phyloP scores from a whole-genome alignment of 352 stramenopile genomes.

The Phytophthora citrophthora region DNA sequence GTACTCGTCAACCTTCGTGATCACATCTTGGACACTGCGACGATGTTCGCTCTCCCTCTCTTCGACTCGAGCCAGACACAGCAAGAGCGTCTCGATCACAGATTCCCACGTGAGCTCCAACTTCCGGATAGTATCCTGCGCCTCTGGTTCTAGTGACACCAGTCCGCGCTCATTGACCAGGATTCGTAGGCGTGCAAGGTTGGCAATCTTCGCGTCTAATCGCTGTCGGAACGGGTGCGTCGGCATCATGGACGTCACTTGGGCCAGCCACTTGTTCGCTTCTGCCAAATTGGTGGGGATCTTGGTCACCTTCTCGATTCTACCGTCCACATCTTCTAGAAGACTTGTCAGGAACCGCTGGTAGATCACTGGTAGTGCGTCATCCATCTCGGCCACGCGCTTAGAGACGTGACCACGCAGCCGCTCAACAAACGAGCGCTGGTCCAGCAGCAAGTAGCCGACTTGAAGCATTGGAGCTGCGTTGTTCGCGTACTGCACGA shows the following conservation, averaged over 20 bases:
- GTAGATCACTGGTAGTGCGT: slow-evolving; percentile 58
- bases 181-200: slow-evolving; percentile 50
- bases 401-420: slow-evolving; percentile 38
- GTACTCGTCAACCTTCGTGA: slow-evolving; percentile 52
- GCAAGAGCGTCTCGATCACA: slow-evolving; percentile 60
- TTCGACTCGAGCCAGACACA: slow-evolving; percentile 66
- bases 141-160: slow-evolving; percentile 8
- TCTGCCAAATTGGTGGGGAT: slow-evolving; percentile 64
- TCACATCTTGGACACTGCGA: slow-evolving; percentile 59
- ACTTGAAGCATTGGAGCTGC: slow-evolving; percentile 48
- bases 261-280: slow-evolving; percentile 52
- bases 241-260: slow-evolving; percentile 63
- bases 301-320: slow-evolving; percentile 64
- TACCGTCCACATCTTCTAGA: slow-evolving; percentile 55
- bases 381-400: slow-evolving; percentile 47
- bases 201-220: slow-evolving; percentile 60
- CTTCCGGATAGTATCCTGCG: slow-evolving; percentile 42
- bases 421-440: slow-evolving; percentile 43
- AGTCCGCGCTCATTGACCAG: slow-evolving; percentile 44
- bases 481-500: slow-evolving; percentile 44
- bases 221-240: slow-evolving; percentile 53
- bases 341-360: slow-evolving; percentile 52
- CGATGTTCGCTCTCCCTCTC: slow-evolving; percentile 69
- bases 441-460: slow-evolving; percentile 63
- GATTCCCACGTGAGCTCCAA: slow-evolving; percentile 71